Evolutionary conservation across 441 rosid genomes (phyloP).

Genomic region (Raphanus hybrid): DNA sequence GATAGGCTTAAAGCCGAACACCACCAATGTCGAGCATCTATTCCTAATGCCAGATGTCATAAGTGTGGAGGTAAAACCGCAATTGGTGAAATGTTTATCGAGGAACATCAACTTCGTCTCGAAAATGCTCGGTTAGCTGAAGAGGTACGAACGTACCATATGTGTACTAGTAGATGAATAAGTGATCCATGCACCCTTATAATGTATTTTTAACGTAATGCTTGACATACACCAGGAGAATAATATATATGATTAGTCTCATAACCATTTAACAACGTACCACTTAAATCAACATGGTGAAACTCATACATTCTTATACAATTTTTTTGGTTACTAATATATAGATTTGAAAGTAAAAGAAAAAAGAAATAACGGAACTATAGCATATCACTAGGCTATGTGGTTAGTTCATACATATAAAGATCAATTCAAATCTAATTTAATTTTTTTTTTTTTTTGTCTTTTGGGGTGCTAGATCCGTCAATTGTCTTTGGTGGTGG

Average conservation of each 20-base stretch:
- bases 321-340: background rate
- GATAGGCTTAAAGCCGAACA: slow-evolving; percentile 72
- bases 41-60: slow-evolving; percentile 69
- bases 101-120: slow-evolving; percentile 80
- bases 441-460: background rate
- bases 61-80: slow-evolving; percentile 81
- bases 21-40: slow-evolving; percentile 63
- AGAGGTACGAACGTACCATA: slow-evolving; percentile 56
- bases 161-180: background rate
- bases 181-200: background rate
- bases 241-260: background rate
- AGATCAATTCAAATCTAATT: background rate
- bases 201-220: background rate
- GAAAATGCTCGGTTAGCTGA: slow-evolving; percentile 70
- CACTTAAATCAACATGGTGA: background rate
- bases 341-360: background rate
- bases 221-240: background rate
- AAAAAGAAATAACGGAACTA: background rate
- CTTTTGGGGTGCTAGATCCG: slow-evolving; percentile 52
- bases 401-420: background rate
- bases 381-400: background rate
- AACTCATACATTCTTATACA: background rate
- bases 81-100: slow-evolving; percentile 79
- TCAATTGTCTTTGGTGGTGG: slow-evolving; percentile 61
- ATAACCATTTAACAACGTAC: background rate